These are phyloP conservation scores for Spiromastix sp. DNA, from an alignment of 2,329 filamentous ascomycete genomes.

Conservation along the genomic window DNA sequence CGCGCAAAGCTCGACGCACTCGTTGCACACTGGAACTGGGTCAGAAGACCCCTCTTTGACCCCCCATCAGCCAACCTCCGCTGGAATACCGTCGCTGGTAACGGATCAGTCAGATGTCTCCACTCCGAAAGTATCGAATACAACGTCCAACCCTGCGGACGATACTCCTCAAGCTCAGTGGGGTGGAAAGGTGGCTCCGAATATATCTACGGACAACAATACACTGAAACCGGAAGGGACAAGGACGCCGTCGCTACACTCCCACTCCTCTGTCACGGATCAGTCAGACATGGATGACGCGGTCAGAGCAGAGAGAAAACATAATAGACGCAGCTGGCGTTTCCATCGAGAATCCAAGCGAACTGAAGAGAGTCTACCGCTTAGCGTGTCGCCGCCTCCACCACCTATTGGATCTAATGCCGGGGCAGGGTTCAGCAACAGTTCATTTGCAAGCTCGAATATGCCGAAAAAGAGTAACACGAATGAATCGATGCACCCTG, in stretches of 20 bases:
- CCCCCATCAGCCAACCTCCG: neutral
- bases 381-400: slow-evolving; percentile 33
- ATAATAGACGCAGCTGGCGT: slow-evolving; percentile 63
- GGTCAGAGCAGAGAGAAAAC: slow-evolving; percentile 47
- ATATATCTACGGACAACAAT: slow-evolving; percentile 25
- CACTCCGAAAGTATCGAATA: slow-evolving; percentile 25
- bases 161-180: slow-evolving; percentile 8
- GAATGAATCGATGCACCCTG: slow-evolving; percentile 32
- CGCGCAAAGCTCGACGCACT: slow-evolving; percentile 81
- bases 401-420: slow-evolving; percentile 52
- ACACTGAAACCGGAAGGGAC: slow-evolving; percentile 59
- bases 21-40: slow-evolving; percentile 47
- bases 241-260: slow-evolving; percentile 66
- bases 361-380: slow-evolving; percentile 43
- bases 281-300: slow-evolving; percentile 65
- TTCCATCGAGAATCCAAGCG: slow-evolving; percentile 49
- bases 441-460: slow-evolving; percentile 54
- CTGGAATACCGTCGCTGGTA: too few species aligned
- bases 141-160: slow-evolving; percentile 16
- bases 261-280: slow-evolving; percentile 61
- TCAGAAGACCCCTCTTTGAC: slow-evolving; percentile 34
- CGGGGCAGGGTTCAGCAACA: slow-evolving; percentile 55
- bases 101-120: slow-evolving; percentile 22
- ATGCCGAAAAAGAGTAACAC: slow-evolving; percentile 36
- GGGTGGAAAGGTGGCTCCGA: slow-evolving; percentile 24